phyloP scores from a whole-genome alignment of 306 rosid genomes.

The Luffa aegyptiaca region DNA sequence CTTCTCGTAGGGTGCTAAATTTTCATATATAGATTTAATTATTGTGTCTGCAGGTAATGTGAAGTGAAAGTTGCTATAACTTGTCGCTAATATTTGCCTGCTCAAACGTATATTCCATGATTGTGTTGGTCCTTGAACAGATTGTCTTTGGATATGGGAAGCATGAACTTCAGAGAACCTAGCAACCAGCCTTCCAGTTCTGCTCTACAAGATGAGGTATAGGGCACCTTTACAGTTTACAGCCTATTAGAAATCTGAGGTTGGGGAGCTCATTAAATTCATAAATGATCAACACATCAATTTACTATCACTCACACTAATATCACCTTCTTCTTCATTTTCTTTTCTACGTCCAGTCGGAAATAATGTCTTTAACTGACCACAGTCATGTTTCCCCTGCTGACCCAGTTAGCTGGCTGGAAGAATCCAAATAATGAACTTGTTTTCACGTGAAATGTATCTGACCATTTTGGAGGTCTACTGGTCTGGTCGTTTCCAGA shows the following conservation, averaged over 20 bases:
- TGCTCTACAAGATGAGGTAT: conserved; percentile 89
- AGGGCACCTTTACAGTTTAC: neutral
- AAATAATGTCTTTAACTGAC: neutral
- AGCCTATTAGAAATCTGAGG: neutral
- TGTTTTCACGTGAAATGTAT: neutral
- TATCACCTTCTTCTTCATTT: neutral
- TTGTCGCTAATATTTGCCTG: neutral
- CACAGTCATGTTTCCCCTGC: neutral
- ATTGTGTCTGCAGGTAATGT: neutral
- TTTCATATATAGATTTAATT: neutral
- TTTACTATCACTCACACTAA: neutral
- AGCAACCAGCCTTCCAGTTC: conserved; percentile 33
- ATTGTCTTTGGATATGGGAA: conserved; percentile 75
- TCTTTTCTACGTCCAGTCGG: neutral
- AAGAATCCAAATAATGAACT: neutral
- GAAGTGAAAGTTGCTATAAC: neutral
- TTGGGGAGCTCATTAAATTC: neutral
- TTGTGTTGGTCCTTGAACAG: conserved; percentile 33
- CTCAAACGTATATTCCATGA: conserved; percentile 11
- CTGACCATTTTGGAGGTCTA: neutral
- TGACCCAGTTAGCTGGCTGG: neutral
- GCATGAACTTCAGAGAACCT: conserved; percentile 56
- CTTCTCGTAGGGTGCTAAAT: neutral
- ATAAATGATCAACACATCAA: neutral
- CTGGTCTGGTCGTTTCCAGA: neutral